phyloP scores from a whole-genome alignment of 164 flowering plant genomes.

The Aristolochia californica region DNA sequence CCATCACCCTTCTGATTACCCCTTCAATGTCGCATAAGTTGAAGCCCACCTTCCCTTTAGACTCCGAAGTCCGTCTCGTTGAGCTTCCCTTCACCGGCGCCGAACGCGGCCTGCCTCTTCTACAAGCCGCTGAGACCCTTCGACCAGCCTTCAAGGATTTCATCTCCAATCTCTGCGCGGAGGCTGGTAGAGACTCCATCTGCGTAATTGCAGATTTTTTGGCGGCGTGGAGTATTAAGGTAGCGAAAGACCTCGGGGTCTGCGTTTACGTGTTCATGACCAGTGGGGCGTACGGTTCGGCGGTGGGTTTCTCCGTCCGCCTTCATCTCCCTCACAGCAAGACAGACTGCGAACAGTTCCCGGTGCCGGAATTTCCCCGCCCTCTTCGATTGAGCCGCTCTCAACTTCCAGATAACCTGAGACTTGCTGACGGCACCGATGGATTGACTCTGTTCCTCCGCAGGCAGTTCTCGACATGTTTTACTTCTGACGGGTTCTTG shows the following conservation, averaged over 20 bases:
- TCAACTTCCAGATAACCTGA: conserved; percentile 1
- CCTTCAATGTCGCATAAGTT: conserved; percentile 8
- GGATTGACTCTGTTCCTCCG: neutral
- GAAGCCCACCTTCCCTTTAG: conserved; percentile 3
- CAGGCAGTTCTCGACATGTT: neutral
- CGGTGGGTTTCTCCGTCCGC: conserved; percentile 7
- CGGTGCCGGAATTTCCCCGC: conserved; percentile 8
- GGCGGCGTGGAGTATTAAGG: conserved; percentile 6
- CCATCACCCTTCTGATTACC: conserved; percentile 14
- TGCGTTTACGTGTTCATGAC: conserved; percentile 9
- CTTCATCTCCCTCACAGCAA: conserved; percentile 10
- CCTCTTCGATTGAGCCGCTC: neutral
- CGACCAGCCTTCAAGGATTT: conserved; percentile 8
- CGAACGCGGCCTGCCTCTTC: conserved; percentile 12
- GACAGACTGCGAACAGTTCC: conserved; percentile 7
- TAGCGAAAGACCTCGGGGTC: neutral
- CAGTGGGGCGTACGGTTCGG: conserved; percentile 15
- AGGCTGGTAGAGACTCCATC: no score
- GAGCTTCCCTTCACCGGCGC: conserved; percentile 11
- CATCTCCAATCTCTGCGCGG: neutral
- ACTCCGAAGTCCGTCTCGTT: conserved; percentile 4
- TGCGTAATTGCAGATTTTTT: conserved; percentile 9
- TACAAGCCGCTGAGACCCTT: conserved; percentile 8
- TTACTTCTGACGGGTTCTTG: neutral
- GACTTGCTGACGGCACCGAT: conserved; percentile 1